Percentiles rank a stretch among this genome's conserved stretches.
These are phyloP conservation scores for Stachybotrys elegans DNA, from an alignment of 2,329 filamentous ascomycete species.

Conservation along the genomic window DNA sequence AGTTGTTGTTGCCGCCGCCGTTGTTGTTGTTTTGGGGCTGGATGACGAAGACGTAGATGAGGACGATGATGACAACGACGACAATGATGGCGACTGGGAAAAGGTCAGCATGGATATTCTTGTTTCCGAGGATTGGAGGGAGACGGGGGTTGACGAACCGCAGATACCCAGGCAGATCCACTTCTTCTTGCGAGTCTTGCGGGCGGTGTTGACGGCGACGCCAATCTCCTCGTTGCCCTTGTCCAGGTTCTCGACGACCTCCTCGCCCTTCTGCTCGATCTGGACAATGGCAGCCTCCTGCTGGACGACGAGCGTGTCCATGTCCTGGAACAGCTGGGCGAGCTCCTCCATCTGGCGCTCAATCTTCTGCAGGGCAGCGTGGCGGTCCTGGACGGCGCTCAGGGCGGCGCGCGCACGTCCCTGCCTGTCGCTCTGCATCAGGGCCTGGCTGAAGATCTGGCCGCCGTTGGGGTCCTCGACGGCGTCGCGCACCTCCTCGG, in stretches of 20 bases:
- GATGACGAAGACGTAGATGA: slow-evolving; percentile 41
- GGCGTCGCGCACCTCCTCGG: slow-evolving; percentile 71
- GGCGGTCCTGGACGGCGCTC: slow-evolving; percentile 74
- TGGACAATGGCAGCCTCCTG: slow-evolving; percentile 76
- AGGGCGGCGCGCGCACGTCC: slow-evolving; percentile 78
- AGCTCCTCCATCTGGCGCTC: slow-evolving; percentile 86
- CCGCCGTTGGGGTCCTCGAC: slow-evolving; percentile 66
- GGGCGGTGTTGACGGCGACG: slow-evolving; percentile 75
- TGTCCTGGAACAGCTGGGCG: slow-evolving; percentile 80
- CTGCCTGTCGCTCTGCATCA: slow-evolving; percentile 75
- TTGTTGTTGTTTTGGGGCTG: slow-evolving; percentile 20
- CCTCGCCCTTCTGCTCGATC: slow-evolving; percentile 83
- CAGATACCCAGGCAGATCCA: slow-evolving; percentile 86
- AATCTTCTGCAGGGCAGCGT: slow-evolving; percentile 86
- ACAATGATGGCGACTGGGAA: slow-evolving; percentile 45
- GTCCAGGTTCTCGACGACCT: slow-evolving; percentile 77
- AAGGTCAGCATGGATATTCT: slow-evolving; percentile 23
- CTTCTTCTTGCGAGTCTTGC: slow-evolving; percentile 85
- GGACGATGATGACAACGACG: slow-evolving; percentile 46
- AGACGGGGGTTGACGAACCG: slow-evolving; percentile 37
- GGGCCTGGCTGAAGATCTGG: slow-evolving; percentile 83
- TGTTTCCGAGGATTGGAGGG: background rate
- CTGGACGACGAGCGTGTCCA: slow-evolving; percentile 79
- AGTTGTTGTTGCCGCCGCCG: slow-evolving; percentile 19
- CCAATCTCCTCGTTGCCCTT: slow-evolving; percentile 81